Percentiles rank a stretch among this genome's conserved stretches.
phyloP scores from a whole-genome alignment of 2,329 filamentous ascomycete genomes.

The Aspergillus ibericus region DNA sequence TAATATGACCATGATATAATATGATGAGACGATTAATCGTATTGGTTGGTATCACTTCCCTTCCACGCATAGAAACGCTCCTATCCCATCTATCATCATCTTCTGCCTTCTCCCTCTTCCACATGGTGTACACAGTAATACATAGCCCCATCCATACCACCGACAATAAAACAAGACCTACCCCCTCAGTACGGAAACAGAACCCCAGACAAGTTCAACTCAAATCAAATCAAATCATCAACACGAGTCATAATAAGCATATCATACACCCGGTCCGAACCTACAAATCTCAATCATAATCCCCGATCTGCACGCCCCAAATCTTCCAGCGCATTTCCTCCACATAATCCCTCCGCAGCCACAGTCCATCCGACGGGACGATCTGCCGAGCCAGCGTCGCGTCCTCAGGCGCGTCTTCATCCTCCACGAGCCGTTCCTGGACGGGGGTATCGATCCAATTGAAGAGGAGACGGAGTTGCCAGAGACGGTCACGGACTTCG shows the following conservation, averaged over 20 bases:
- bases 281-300: constrained; percentile 6
- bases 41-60: background rate
- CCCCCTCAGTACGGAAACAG: background rate
- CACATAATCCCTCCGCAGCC: constrained; percentile 41
- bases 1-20: background rate
- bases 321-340: constrained; percentile 45
- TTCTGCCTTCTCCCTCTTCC: background rate
- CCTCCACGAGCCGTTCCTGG: constrained; percentile 40
- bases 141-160: background rate
- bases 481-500: constrained; percentile 57
- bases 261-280: background rate
- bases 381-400: constrained; percentile 1
- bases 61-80: background rate
- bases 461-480: constrained; percentile 64
- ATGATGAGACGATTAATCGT: background rate
- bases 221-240: background rate
- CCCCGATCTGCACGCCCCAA: constrained; percentile 38
- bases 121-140: background rate
- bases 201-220: background rate
- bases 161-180: background rate
- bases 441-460: constrained; percentile 59
- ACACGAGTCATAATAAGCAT: background rate
- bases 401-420: constrained; percentile 13
- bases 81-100: too few species aligned
- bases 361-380: constrained; percentile 30